A percentile compares a stretch with the other conserved stretches of the same genome.
Evolutionary conservation across 768 basidiomycete species (phyloP).

Genomic region (Sarcodon aspratus): DNA sequence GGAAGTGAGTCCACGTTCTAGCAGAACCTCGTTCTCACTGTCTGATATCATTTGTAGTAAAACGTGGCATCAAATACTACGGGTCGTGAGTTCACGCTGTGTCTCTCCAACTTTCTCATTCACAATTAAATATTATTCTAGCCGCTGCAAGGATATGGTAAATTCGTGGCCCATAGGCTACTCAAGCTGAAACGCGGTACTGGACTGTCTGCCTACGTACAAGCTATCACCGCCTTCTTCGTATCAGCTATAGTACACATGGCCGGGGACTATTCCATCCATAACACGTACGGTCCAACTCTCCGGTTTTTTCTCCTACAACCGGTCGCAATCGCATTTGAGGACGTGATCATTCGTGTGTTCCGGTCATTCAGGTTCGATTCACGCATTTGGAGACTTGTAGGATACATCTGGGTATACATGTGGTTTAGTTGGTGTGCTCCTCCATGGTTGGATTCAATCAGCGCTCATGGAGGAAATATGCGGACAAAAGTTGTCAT

Average conservation of each 20-base stretch:
- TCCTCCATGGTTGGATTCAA: neutral
- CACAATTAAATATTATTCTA: neutral
- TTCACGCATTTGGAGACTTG: neutral
- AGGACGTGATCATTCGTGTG: neutral
- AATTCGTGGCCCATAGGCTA: neutral
- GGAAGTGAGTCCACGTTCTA: neutral
- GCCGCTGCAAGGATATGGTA: neutral
- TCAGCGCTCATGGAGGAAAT: neutral
- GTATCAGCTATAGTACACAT: neutral
- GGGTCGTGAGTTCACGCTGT: neutral
- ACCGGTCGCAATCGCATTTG: neutral
- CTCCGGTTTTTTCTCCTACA: neutral
- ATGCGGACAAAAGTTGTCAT: neutral
- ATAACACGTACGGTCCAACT: neutral
- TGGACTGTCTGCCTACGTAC: neutral
- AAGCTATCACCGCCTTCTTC: neutral
- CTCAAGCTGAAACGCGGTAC: neutral
- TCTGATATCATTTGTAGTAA: neutral
- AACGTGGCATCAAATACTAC: neutral
- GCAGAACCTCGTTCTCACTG: neutral
- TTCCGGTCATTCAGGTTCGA: neutral
- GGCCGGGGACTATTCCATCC: neutral
- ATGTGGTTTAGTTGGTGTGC: neutral
- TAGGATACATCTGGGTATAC: neutral
- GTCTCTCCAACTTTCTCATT: neutral